Conservation (phyloP, 1,139 yeast species). For the Ashbya aceris region DNA sequence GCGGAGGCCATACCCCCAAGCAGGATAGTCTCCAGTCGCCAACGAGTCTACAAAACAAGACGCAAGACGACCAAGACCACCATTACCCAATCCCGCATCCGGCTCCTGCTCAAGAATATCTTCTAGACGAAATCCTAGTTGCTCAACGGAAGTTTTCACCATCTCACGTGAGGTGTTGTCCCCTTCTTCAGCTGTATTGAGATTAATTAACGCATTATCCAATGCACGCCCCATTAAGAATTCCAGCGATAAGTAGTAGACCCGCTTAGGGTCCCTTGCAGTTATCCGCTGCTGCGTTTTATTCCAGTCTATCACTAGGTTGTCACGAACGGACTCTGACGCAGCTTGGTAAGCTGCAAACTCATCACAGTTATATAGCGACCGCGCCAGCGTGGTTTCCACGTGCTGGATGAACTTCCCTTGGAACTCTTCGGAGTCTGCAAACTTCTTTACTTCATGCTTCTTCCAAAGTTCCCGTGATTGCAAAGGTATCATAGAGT, state of each 20-base stretch:
- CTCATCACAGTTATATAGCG: constrained; percentile 83
- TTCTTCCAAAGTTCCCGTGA: constrained; percentile 73
- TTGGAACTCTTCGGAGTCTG: constrained; percentile 54
- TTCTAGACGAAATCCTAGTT: constrained; percentile 80
- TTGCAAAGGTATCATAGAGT: constrained; percentile 68
- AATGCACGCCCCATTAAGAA: constrained; percentile 92
- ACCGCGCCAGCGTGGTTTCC: constrained; percentile 82
- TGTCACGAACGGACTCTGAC: constrained; percentile 69
- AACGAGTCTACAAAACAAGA: constrained; percentile 91
- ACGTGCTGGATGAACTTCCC: constrained; percentile 71
- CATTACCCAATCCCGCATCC: constrained; percentile 92
- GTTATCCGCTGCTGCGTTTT: constrained; percentile 89
- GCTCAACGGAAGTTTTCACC: constrained; percentile 49
- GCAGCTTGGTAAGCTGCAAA: constrained; percentile 91
- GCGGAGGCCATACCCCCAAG: constrained; percentile 94
- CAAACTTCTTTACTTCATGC: constrained; percentile 45
- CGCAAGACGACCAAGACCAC: constrained; percentile 91
- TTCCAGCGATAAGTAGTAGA: constrained; percentile 80
- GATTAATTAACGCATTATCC: constrained; percentile 86
- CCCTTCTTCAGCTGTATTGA: constrained; percentile 33
- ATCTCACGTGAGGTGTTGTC: constrained; percentile 35
- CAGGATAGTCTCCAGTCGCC: constrained; percentile 79
- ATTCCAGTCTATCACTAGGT: constrained; percentile 80
- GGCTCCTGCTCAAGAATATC: constrained; percentile 81
- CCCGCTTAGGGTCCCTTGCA: constrained; percentile 72